Conservation (phyloP, 2,329 filamentous ascomycete species). For the Trichophyton mentagrophytes region DNA sequence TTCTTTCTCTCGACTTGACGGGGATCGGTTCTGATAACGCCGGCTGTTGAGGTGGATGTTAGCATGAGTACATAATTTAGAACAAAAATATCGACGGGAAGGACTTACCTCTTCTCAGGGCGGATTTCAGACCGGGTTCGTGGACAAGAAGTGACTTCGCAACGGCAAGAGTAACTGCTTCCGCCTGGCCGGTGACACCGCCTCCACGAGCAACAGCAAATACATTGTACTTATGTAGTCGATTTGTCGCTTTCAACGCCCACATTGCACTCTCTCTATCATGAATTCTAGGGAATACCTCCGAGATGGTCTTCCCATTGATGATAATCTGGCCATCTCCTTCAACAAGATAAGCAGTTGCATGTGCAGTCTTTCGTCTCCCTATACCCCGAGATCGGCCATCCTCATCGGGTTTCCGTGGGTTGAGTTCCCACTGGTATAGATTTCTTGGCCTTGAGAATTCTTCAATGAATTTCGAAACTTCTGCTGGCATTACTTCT, state of each 20-base stretch:
- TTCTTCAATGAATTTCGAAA: conserved; percentile 49
- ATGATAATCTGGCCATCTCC: conserved; percentile 80
- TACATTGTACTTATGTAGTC: conserved; percentile 93
- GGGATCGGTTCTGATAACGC: conserved; percentile 79
- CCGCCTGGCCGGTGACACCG: conserved; percentile 87
- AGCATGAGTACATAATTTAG: neutral
- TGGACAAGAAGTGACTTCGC: conserved; percentile 79
- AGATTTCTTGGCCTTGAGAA: conserved; percentile 69
- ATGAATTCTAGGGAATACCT: conserved; percentile 76
- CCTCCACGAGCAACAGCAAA: conserved; percentile 77
- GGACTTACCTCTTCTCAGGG: conserved; percentile 66
- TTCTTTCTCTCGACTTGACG: conserved; percentile 97
- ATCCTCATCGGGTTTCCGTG: conserved; percentile 54
- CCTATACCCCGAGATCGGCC: conserved; percentile 72
- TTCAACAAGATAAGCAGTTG: conserved; percentile 79
- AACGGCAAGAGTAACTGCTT: conserved; percentile 81
- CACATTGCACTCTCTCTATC: conserved; percentile 90
- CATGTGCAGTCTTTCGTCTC: conserved; percentile 74
- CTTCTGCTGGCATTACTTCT: conserved; percentile 56
- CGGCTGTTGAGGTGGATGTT: conserved; percentile 46
- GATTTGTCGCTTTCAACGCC: conserved; percentile 68
- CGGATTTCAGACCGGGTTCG: conserved; percentile 81
- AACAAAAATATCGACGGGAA: neutral
- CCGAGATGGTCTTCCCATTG: conserved; percentile 74
- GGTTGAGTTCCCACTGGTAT: conserved; percentile 49